Evolutionary conservation across 176 grass and related monocot species (phyloP).

Genomic region (Ampelocalamus luodianensis): DNA sequence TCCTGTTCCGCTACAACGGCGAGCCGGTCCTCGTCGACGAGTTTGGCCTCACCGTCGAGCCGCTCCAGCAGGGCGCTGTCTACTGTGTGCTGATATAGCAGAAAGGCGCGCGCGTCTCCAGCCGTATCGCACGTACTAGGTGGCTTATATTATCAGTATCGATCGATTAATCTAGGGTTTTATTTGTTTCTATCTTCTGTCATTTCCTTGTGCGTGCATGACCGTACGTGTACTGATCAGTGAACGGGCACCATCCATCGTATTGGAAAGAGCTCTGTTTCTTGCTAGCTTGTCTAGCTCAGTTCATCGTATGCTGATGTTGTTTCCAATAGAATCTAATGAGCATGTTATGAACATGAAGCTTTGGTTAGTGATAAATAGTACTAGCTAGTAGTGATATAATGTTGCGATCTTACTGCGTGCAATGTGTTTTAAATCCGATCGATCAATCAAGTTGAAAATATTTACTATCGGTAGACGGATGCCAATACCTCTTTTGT

Average conservation of each 20-base stretch:
- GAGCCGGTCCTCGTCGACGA: slow-evolving; percentile 52
- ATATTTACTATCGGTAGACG: background rate
- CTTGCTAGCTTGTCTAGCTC: background rate
- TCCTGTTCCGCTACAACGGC: slow-evolving; percentile 34
- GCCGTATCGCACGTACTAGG: background rate
- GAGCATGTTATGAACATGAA: background rate
- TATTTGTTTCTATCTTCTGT: background rate
- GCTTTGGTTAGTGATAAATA: background rate
- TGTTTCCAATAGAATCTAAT: background rate
- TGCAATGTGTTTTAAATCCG: background rate
- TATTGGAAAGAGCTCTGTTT: background rate
- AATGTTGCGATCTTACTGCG: background rate
- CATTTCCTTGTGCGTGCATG: background rate
- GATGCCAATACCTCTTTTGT: background rate
- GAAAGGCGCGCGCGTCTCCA: background rate
- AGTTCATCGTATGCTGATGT: background rate
- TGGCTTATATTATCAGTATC: background rate
- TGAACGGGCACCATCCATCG: background rate
- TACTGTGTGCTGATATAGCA: slow-evolving; percentile 54
- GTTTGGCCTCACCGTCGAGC: slow-evolving; percentile 58
- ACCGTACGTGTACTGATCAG: background rate
- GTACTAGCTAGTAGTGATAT: background rate
- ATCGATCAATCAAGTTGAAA: background rate
- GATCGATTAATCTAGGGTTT: slow-evolving; percentile 1
- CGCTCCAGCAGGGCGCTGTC: slow-evolving; percentile 56